Evolutionary conservation across 1,284 basidiomycete genomes (phyloP), one percentile per base, ranked within the genome.

Genomic region (Apiotrichum porosum): DNA sequence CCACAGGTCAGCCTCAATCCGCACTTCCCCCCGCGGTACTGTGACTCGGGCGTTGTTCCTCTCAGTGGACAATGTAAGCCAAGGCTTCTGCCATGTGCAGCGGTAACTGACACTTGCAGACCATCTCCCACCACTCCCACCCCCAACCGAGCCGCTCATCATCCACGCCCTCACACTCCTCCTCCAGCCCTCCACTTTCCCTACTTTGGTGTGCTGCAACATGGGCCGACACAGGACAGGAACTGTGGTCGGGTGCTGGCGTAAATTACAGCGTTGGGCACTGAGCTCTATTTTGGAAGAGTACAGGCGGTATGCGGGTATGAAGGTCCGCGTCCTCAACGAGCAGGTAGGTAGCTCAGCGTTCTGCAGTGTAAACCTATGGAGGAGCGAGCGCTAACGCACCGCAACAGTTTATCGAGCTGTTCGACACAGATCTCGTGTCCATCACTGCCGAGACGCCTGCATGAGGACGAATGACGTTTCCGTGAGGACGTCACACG

Each of bases 351-450:
- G 72, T 68, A 28, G 8, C 26, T 6, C 26, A 12, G 12, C 26
- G 26, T 3, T 12, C 9, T 14, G 3, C 17, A 28, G 36, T 13
- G 10, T n/a, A 10, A 10, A 6, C 5, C 32, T 33, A 17, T n/a
- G n/a, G n/a, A n/a, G n/a, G n/a, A n/a, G n/a, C n/a, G n/a, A n/a
- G n/a, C n/a, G n/a, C 26, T 28, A 12, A 28, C 26, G 26, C 26
- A 6, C 19, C 14, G 23, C 10, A 2, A 26, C 56, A 79, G 75
- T 79, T 79, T 53, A 79, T 79, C 56, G 77, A 78, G 62, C 68
- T 78, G 24, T 79, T 79, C 49, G 77, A 78, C 52, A 76, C 75
- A 40, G 76, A 78, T 52, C 63, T 78, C 35, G 76, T 78, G 19
- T 72, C 70, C 1, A 61, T 69, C 33, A 72, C 63, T 0, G 40